Base-by-base conservation (phyloP, 192 early-diverging fungal genomes). In the Funneliformis geosporum region DNA sequence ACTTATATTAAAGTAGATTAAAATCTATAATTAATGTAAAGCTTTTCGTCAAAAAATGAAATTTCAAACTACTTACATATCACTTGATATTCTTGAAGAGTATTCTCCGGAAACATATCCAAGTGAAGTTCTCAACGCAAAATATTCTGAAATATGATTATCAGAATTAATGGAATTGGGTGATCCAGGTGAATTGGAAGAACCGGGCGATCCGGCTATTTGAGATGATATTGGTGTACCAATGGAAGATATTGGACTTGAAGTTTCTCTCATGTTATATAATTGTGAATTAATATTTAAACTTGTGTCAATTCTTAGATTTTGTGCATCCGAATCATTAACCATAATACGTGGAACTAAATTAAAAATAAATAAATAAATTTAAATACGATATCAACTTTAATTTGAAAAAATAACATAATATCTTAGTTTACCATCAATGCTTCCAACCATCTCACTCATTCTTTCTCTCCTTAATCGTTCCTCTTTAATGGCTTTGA, bases 91-190 rank as follows among this genome's bases (percentile, higher is more conserved):
- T 27, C 60, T 33, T 33, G 74, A 55, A 76, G 65, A 39, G 12
- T 50, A 82, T 67, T 39, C 71, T 83, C 16, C 84, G 43, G 23
- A 84, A 76, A 4, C 67, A 28, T 25, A 21, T 50, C 23, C n/a
- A 2, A 28, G 14, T 28, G 62, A 65, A 65, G 23, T 28, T 4
- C n/a, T 55, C 2, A 18, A 55, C 5, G 16, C 14, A 27, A 50
- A 73, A 73, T 50, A 73, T 3, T 73, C 71, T 2, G 62, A 65
- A 65, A 33, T 28, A 65, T 11, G 25, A 28, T 23, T 2, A 10
- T 73, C 71, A 55, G 46, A 50, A 43, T 43, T 70, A 50, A 18
- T n/a, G 7, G 71, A 73, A 33, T 21, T 50, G 2, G 71, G 71
- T 73, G 71, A 50, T 33, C n/a, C 23, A 44, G 71, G 44, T 25